Evolutionary conservation across 345 rosid species (phyloP), one percentile per base, ranked within the genome.

Genomic region (Mangifera indica): DNA sequence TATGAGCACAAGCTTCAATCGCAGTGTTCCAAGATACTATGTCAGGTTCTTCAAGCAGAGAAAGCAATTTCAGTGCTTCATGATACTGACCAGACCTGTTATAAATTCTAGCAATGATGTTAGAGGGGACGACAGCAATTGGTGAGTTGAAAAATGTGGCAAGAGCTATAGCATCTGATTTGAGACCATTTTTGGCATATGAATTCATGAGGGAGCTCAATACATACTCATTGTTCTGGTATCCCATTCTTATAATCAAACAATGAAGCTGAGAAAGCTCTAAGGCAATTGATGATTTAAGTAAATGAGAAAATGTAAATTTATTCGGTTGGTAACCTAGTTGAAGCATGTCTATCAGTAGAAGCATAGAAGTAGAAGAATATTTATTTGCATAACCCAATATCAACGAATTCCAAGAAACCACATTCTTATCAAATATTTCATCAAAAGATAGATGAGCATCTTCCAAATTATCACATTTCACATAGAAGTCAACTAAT

Each of bases 351-450:
- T 87, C 82, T 51, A 52, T 65, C 56, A 90, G 76, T 79, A 92
- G 77, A 52, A 76, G 70, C 64, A 81, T 10, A 52, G 84, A 67
- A 67, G 70, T 62, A 48, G 81, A 68, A 63, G 79, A 71, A 66
- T 78, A 74, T 68, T 76, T 74, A 72, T 78, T 74, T 46, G 91
- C 86, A 81, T 82, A 90, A 63, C 92, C 93, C 44, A 75, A 75
- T 79, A 94, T 89, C 77, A 94, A 74, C 56, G 95, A 58, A 80
- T 88, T 94, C 98, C 98, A 92, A 63, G 86, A 90, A 70, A 92
- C 91, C 71, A 83, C 76, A 80, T 85, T 94, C 83, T 87, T 92
- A 69, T 84, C 77, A 60, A 12, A 2, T 64, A 94, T 83, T 60
- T 81, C 80, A 40, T 82, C 72, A 44, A 94, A 92, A 78, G 91